A percentile compares a stretch with the other conserved stretches of the same genome.
Evolutionary conservation across 75 land plant genomes (phyloP).

Genomic region (Selaginella tamariscina): DNA sequence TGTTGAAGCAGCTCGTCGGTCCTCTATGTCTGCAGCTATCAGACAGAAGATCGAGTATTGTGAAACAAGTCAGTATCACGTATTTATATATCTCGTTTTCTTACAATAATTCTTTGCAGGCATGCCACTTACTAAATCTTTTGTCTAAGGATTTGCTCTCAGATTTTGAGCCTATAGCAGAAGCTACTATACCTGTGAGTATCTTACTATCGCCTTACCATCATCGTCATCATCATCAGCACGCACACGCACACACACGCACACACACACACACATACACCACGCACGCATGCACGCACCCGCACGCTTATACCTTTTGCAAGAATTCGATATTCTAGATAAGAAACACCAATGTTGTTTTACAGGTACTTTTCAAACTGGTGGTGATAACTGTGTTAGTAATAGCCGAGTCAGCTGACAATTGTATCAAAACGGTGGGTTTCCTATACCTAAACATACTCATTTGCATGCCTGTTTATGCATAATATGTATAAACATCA

Average conservation of each 20-base stretch:
- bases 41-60: slow-evolving; percentile 94
- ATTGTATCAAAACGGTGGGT: slow-evolving; percentile 93
- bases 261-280: no score
- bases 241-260: no score
- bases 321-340: no score
- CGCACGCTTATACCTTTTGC: no score
- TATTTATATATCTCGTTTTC: neutral
- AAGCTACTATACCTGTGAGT: slow-evolving; percentile 86
- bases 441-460: neutral
- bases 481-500: no score
- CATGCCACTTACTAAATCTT: slow-evolving; percentile 72
- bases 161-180: slow-evolving; percentile 93
- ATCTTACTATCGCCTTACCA: neutral
- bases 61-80: slow-evolving; percentile 61
- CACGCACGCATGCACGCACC: no score
- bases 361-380: slow-evolving; percentile 89
- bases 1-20: slow-evolving; percentile 78
- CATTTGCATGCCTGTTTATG: no score
- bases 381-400: slow-evolving; percentile 98
- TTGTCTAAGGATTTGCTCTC: slow-evolving; percentile 87
- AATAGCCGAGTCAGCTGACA: slow-evolving; percentile 96
- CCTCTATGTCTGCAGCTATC: slow-evolving; percentile 71
- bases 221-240: no score
- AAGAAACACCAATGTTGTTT: no score
- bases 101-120: slow-evolving; percentile 29